Evolutionary conservation across 2,329 filamentous ascomycete genomes (phyloP).

Genomic region (Lasiodiplodia citricola): DNA sequence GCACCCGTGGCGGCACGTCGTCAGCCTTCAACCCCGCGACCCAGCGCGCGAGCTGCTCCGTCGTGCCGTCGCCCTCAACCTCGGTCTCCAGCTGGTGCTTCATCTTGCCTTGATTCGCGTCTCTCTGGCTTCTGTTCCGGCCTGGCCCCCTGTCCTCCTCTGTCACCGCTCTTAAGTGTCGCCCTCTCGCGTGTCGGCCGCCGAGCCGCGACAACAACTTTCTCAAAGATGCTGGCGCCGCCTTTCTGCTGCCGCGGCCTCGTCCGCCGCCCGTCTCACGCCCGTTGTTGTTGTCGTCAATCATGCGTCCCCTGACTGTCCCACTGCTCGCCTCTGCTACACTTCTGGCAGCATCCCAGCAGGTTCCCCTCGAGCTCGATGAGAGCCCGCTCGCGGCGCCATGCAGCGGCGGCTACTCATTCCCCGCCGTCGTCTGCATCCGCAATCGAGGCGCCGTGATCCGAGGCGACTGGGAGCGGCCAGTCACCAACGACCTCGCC

Average conservation of each 20-base stretch:
- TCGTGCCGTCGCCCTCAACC: constrained; percentile 21
- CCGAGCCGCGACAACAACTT: not conserved
- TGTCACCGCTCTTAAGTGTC: not conserved
- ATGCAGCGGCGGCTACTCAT: not conserved
- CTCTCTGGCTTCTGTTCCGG: not conserved
- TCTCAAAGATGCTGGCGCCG: not conserved
- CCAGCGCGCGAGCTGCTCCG: constrained; percentile 16
- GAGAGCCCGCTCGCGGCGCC: not conserved
- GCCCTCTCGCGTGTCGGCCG: not conserved
- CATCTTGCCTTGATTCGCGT: not conserved
- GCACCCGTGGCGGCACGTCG: constrained; percentile 41
- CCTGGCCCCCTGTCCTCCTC: not conserved
- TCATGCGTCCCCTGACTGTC: not conserved
- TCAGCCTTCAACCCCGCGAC: constrained; percentile 1
- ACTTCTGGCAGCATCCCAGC: not conserved
- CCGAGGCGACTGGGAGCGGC: not conserved
- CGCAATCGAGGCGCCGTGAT: constrained; percentile 6
- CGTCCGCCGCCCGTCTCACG: no score
- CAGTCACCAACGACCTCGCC: not conserved
- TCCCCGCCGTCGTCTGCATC: not conserved
- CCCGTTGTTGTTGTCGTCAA: not conserved
- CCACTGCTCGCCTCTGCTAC: not conserved
- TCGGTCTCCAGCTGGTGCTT: constrained; percentile 14
- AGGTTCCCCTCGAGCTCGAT: not conserved
- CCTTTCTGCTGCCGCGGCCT: no score